Base-by-base conservation (phyloP, 495 filamentous ascomycete species). In the Hypoxylon lienhwacheense region DNA sequence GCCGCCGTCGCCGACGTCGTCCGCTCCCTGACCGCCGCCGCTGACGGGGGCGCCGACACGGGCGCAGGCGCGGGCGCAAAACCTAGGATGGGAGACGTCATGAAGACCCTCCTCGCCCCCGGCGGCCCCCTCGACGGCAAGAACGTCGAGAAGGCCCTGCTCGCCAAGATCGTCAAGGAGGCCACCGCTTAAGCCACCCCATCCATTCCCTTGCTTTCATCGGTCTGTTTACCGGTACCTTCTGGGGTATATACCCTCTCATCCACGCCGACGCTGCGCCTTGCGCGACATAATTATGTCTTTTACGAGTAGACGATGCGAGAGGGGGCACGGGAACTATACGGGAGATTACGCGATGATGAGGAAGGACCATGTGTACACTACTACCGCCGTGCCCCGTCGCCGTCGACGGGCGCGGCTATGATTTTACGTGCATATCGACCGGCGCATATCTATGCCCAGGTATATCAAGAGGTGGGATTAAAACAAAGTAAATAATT, bases 121-220 rank as follows among this genome's bases (percentile, higher is more conserved):
- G 68, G 54, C 10, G 71, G 70, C 1, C 66, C 63, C 17, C 52
- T 76, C 29, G 64, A 70, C n/a, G 73, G 69, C 17, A 71, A 71
- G 40, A 43, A 61, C 24, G 59, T 72, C 21, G 66, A 77, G 12
- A 71, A 68, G 59, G 63, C 57, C 19, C 47, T 53, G 45, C 48
- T 74, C 15, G 58, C 46, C 3, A 63, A 47, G 46, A 49, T 74
- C 4, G 66, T 71, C 1, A 71, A 65, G 59, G 61, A 74, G 47
- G 17, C 50, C 1, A 34, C 39, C 8, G 39, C n/a, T n/a, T n/a
- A n/a, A n/a, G n/a, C n/a, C n/a, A n/a, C n/a, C n/a, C n/a, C n/a
- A n/a, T n/a, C n/a, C n/a, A n/a, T n/a, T n/a, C n/a, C n/a, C n/a
- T n/a, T n/a, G n/a, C n/a, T n/a, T n/a, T n/a, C n/a, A n/a, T n/a